Evolutionary conservation across 1,284 basidiomycete species (phyloP), one percentile per base, ranked within the genome.

Genomic region (Porogramme epimiltina): DNA sequence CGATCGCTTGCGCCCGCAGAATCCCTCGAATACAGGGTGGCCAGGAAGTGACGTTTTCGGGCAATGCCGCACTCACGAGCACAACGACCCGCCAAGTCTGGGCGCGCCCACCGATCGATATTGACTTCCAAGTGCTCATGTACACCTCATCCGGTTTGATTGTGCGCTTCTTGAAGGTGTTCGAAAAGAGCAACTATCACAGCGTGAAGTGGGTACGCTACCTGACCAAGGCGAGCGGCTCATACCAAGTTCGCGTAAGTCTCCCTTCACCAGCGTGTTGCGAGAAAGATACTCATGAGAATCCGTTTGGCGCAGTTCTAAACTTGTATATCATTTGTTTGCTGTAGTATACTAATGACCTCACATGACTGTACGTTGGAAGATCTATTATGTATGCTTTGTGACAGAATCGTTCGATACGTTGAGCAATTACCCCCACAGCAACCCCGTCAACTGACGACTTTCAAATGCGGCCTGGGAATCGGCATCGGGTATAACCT

Each of bases 111-210:
- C 97, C 97, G 5, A 98, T 99, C 65, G 93, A 97, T 63, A 85
- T 99, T 54, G 95, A 99, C 72, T 99, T 99, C 73, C 86, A 95
- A 74, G 96, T 99, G 51, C 80, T 99, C 63, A 99, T 99, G 96
- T 95, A 98, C 72, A 98, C 96, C 0, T 83, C 95, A 4, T 98
- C 95, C 8, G 97, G 97, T 0, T 71, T 99, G 62, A 87, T 97
- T 47, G 97, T 99, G 16, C 84, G 96, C 42, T 99, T 98, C 80
- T 73, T 99, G 66, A 99, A 98, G 71, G 95, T 99, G 22, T 98
- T 97, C 64, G 97, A 99, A 76, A 97, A 95, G 80, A 86, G 80
- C 68, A 92, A 87, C 62, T 98, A 98, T 67, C 85, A 93, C 62
- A 92, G 89, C 59, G 85, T 95, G 57, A 95, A 95, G 70, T 96